These are phyloP conservation scores for Lactarius evosmus DNA, from an alignment of 768 basidiomycete genomes.

Conservation along the genomic window DNA sequence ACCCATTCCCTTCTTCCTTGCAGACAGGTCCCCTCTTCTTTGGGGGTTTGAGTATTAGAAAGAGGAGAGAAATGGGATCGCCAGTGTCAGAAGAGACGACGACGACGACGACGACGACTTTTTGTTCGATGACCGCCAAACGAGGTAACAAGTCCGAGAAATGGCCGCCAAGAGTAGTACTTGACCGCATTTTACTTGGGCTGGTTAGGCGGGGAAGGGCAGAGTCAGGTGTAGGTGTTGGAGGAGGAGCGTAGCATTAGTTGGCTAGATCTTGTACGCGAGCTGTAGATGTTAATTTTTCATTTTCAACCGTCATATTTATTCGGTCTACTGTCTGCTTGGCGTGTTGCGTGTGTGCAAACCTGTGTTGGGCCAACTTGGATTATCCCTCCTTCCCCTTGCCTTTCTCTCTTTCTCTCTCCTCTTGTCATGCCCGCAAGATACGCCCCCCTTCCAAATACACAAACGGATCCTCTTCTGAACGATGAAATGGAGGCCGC, in stretches of 20 bases:
- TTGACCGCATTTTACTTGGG: constrained; percentile 1
- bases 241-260: background rate
- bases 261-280: background rate
- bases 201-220: constrained; percentile 15
- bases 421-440: constrained; percentile 45
- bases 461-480: constrained; percentile 46
- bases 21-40: background rate
- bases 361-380: background rate
- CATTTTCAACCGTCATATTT: background rate
- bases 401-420: too few species aligned
- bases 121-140: constrained; percentile 19
- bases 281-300: background rate
- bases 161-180: background rate
- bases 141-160: background rate
- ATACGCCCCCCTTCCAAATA: constrained; percentile 67
- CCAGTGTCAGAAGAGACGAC: constrained; percentile 7
- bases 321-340: background rate
- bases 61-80: background rate
- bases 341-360: background rate
- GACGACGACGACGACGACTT: background rate
- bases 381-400: background rate
- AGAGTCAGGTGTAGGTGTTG: background rate
- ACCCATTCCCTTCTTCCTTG: constrained; percentile 6
- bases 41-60: background rate
- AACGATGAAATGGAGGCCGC: constrained; percentile 80